phyloP scores from a whole-genome alignment of 2,329 filamentous ascomycete genomes.

The Penicillium sp. region DNA sequence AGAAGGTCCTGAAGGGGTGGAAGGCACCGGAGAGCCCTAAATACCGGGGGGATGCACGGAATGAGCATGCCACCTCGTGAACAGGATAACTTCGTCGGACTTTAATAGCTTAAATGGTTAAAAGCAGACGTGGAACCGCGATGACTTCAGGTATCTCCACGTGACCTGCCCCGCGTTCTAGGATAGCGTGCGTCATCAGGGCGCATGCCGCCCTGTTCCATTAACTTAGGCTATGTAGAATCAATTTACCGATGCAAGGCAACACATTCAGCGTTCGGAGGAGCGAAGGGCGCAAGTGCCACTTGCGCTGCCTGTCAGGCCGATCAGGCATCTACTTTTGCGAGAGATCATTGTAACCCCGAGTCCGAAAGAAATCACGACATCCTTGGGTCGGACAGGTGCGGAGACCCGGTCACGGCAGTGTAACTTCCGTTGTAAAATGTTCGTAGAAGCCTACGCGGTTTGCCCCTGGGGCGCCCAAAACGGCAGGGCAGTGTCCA shows the following conservation, averaged over 20 bases:
- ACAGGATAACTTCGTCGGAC: conserved; percentile 28
- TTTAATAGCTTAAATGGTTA: conserved; percentile 13
- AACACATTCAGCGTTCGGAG: neutral
- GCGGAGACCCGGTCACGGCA: neutral
- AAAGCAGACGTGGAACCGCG: neutral
- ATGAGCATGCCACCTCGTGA: conserved; percentile 51
- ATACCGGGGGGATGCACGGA: conserved; percentile 67
- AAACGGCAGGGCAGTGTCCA: neutral
- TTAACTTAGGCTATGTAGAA: conserved; percentile 9
- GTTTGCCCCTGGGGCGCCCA: neutral
- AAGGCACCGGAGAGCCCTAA: conserved; percentile 56
- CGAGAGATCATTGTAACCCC: neutral
- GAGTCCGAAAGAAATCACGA: conserved; percentile 5
- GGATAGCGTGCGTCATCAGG: conserved; percentile 15
- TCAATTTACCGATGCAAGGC: neutral
- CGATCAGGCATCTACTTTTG: neutral
- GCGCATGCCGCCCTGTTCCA: conserved; percentile 15
- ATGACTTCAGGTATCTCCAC: conserved; percentile 11
- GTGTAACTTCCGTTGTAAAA: conserved; percentile 5
- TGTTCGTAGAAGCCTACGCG: neutral
- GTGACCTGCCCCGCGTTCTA: conserved; percentile 20
- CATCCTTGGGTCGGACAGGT: conserved; percentile 5
- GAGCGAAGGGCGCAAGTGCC: neutral
- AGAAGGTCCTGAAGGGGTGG: conserved; percentile 60
- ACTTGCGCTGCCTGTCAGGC: neutral